These are phyloP conservation scores for Elaeagnus macrophylla DNA, from an alignment of 306 rosid species.

Conservation along the genomic window DNA sequence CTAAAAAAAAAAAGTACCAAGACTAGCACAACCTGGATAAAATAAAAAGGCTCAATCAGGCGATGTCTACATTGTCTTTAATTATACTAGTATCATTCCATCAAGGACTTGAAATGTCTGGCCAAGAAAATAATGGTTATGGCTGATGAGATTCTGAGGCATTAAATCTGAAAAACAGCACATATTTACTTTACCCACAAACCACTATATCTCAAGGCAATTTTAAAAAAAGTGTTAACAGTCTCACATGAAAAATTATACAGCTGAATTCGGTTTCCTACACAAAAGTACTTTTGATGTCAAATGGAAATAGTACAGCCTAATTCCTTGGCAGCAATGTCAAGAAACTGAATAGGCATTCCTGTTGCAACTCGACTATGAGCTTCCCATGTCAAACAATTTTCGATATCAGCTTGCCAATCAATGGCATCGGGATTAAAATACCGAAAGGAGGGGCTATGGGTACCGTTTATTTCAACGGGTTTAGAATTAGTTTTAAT, in stretches of 20 bases:
- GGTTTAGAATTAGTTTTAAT: constrained; percentile 41
- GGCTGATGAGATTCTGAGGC: background rate
- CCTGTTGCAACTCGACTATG: constrained; percentile 63
- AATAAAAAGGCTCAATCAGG: background rate
- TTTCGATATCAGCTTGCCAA: constrained; percentile 79
- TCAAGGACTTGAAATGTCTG: background rate
- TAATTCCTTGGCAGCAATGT: constrained; percentile 71
- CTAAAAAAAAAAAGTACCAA: too few species aligned
- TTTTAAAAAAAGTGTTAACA: background rate
- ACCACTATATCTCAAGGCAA: constrained; percentile 13
- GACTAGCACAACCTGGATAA: too few species aligned
- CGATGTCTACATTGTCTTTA: background rate
- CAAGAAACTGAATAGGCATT: constrained; percentile 56
- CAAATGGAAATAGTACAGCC: constrained; percentile 58
- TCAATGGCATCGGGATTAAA: constrained; percentile 48
- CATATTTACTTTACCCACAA: constrained; percentile 10
- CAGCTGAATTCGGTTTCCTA: constrained; percentile 17
- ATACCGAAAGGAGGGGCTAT: constrained; percentile 39
- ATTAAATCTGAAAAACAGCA: constrained; percentile 5
- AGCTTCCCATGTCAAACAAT: constrained; percentile 87
- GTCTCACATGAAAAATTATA: constrained; percentile 27
- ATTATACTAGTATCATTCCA: background rate
- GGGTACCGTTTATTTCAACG: constrained; percentile 33
- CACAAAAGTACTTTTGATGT: constrained; percentile 21
- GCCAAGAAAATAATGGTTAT: background rate